Evolutionary conservation across 371 early-diverging fungal species (phyloP).

Genomic region (Syncephalastrum sp.): DNA sequence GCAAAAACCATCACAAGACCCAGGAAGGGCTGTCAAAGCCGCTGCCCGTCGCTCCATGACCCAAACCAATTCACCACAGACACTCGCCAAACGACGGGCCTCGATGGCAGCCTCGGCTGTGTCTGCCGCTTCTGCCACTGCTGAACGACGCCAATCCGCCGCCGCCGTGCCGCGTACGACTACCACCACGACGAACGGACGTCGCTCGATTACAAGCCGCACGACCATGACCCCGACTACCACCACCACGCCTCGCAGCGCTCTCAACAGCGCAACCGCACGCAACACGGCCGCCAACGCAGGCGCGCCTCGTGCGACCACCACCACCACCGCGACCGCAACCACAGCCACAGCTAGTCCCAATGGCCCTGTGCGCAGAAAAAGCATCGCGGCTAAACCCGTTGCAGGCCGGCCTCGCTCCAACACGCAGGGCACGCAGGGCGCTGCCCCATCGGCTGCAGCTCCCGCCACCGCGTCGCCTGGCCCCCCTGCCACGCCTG

Average conservation of each 20-base stretch:
- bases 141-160: background rate
- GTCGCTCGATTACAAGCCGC: too few relatives aligned
- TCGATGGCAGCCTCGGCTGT: conserved; percentile 13
- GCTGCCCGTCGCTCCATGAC: conserved; percentile 15
- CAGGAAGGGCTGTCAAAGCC: conserved; percentile 14
- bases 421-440: conserved; percentile 19
- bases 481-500: too few relatives aligned
- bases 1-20: conserved; percentile 15
- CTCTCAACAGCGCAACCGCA: background rate
- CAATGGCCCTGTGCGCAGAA: conserved; percentile 5
- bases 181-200: conserved; percentile 15
- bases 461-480: conserved; percentile 7
- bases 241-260: too few relatives aligned
- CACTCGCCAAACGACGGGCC: conserved; percentile 15
- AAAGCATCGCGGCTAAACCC: conserved; percentile 8
- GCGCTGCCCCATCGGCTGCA: conserved; percentile 1
- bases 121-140: conserved; percentile 12
- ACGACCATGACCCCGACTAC: too few relatives aligned
- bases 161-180: background rate
- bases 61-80: conserved; percentile 9
- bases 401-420: conserved; percentile 19
- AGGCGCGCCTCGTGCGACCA: background rate
- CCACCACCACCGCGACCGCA: background rate
- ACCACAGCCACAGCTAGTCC: too few relatives aligned
- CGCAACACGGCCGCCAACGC: conserved; percentile 9